Evolutionary conservation across 1,284 basidiomycete species (phyloP), one percentile per base, ranked within the genome.

Genomic region (Ganoderma meredithae): DNA sequence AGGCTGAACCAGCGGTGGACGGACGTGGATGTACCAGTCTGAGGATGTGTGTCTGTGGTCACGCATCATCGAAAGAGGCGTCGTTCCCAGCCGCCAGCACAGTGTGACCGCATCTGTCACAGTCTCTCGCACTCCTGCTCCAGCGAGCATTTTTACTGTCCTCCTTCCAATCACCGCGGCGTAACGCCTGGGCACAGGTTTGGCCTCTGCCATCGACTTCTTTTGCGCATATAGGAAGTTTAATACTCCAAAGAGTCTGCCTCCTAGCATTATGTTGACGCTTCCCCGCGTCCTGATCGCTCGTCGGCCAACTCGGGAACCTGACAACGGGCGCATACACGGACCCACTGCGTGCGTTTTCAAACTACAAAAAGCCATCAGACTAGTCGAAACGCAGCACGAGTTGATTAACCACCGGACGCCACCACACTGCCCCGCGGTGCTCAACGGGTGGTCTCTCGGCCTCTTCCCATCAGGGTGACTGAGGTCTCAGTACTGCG

Each of bases 381-480:
- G 40, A 47, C 39, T 31, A 62, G 25, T 61, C 27, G 64, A 27
- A 61, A 22, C 53, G 25, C 25, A 58, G 63, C 43, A 39, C 15
- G 60, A 17, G 52, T 43, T 52, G 53, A 56, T 60, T 65, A 64
- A 66, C 63, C 59, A 65, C 62, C 39, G 31, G 56, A 67, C 58
- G 64, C 67, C 68, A 69, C 68, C 64, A 63, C 62, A 67, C 53
- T 56, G 55, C 64, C 56, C 8, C 5, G 47, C n/a, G 58, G 60
- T 52, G 52, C 6, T 19, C 52, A 0, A 13, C 17, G 52, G 52
- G 55, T 52, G 52, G 6, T 33, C 52, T 31, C 15, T 4, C 15
- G n/a, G 10, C 17, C 33, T 2, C 47, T 12, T 25, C 52, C 56
- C 52, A 68, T 66, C 71, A 52, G 71, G 68, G 71, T 72, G 71